Evolutionary conservation across 495 filamentous ascomycete species (phyloP).

Genomic region (Rhypophila decipiens): DNA sequence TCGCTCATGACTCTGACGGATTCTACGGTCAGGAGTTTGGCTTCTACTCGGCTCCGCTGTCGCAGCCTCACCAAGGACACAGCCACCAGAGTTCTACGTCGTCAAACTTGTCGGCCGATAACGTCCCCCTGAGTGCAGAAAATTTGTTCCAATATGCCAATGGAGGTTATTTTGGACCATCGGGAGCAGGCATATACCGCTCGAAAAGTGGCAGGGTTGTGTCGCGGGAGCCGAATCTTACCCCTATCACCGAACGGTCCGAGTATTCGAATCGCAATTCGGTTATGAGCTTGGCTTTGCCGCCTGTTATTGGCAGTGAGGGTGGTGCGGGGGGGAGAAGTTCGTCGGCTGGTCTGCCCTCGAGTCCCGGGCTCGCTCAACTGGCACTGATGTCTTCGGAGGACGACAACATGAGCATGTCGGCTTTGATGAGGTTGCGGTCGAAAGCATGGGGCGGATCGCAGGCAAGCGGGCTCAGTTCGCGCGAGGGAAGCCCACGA

Average conservation of each 20-base stretch:
- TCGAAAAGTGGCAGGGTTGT: slow-evolving; percentile 62
- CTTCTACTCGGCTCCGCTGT: slow-evolving; percentile 75
- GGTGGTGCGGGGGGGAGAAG: slow-evolving; percentile 20
- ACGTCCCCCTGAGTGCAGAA: slow-evolving; percentile 28
- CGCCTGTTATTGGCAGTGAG: slow-evolving; percentile 37
- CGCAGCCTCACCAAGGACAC: slow-evolving; percentile 21
- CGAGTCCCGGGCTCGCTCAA: slow-evolving; percentile 64
- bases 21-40: slow-evolving; percentile 97
- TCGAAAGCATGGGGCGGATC: slow-evolving; percentile 76
- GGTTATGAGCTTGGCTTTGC: slow-evolving; percentile 65
- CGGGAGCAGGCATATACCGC: slow-evolving; percentile 51
- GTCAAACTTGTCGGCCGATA: slow-evolving; percentile 7
- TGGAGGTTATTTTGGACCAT: slow-evolving; percentile 87
- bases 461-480: slow-evolving; percentile 61
- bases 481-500: slow-evolving; percentile 51
- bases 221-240: slow-evolving; percentile 81
- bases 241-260: slow-evolving; percentile 91
- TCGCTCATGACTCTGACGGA: slow-evolving; percentile 85
- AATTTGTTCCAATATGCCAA: slow-evolving; percentile 54
- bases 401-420: slow-evolving; percentile 57
- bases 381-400: slow-evolving; percentile 66
- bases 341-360: slow-evolving; percentile 16
- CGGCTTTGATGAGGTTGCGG: slow-evolving; percentile 64
- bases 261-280: slow-evolving; percentile 95
- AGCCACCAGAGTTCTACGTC: slow-evolving; percentile 10